Conservation (phyloP, 108 stramenopile genomes). For the Skeletonema menzelii region DNA sequence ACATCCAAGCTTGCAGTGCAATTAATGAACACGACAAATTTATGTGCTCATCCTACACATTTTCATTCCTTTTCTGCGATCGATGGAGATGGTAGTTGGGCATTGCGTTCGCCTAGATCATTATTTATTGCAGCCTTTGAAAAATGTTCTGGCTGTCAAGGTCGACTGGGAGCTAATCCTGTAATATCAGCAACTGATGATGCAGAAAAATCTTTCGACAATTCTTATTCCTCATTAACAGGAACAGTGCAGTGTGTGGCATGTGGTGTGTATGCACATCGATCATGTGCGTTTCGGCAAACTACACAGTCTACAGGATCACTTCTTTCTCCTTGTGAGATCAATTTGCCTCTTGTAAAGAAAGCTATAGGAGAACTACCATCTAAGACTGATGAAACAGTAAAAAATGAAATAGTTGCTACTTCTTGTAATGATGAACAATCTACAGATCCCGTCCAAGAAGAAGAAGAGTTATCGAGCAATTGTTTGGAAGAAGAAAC, state of each 20-base stretch:
- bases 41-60: conserved; percentile 58
- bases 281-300: conserved; percentile 60
- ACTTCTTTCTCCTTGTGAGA: conserved; percentile 11
- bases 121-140: conserved; percentile 50
- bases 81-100: conserved; percentile 10
- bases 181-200: neutral
- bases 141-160: conserved; percentile 59
- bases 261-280: conserved; percentile 74
- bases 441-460: conserved; percentile 11
- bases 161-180: conserved; percentile 36
- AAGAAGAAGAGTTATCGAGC: neutral
- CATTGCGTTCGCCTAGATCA: conserved; percentile 35
- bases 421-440: neutral
- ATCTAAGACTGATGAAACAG: neutral
- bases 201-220: neutral
- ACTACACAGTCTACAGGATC: neutral
- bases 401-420: neutral
- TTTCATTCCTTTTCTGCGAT: conserved; percentile 70
- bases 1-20: conserved; percentile 30
- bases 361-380: conserved; percentile 1
- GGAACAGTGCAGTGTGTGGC: conserved; percentile 63
- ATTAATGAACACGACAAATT: conserved; percentile 30
- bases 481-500: neutral
- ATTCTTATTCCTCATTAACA: conserved; percentile 5
- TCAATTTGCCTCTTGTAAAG: conserved; percentile 27